Percentiles rank a stretch among this genome's conserved stretches.
These are phyloP conservation scores for Torrubiella hemipterigena DNA, from an alignment of 2,329 filamentous ascomycete genomes.

Conservation along the genomic window DNA sequence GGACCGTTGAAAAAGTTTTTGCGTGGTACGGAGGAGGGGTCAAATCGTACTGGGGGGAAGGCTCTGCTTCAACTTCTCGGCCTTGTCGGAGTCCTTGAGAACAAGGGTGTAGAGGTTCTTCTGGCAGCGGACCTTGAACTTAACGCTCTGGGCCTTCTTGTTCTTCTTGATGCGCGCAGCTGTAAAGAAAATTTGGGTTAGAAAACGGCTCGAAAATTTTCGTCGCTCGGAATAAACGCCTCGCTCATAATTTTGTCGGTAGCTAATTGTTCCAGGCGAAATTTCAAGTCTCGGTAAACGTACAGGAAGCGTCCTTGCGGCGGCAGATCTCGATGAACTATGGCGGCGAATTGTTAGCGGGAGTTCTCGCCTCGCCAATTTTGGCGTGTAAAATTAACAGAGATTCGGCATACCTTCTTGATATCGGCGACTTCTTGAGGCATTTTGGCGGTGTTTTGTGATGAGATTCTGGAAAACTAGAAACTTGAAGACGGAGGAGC, in stretches of 20 bases:
- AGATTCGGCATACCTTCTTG: conserved; percentile 54
- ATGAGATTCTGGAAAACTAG: conserved; percentile 11
- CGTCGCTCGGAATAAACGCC: conserved; percentile 2
- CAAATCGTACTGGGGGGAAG: conserved; percentile 79
- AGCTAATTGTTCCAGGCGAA: background rate
- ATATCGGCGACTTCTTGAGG: conserved; percentile 97
- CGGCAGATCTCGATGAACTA: conserved; percentile 99
- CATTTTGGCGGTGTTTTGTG: conserved; percentile 61
- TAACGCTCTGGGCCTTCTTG: conserved; percentile 82
- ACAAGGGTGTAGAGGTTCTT: conserved; percentile 95
- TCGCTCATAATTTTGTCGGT: background rate
- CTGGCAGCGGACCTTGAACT: conserved; percentile 99
- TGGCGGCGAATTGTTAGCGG: conserved; percentile 15
- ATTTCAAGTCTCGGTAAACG: conserved; percentile 29
- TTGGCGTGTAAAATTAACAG: background rate
- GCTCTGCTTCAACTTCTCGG: conserved; percentile 99
- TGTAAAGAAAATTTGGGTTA: conserved; percentile 27
- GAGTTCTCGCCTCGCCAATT: conserved; percentile 13
- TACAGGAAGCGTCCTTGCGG: conserved; percentile 99
- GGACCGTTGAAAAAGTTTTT: no score
- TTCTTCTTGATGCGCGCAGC: conserved; percentile 94
- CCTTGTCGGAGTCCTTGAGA: conserved; percentile 98
- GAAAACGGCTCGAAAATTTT: conserved; percentile 9
- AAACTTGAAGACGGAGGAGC: conserved; percentile 15
- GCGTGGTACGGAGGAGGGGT: no score